phyloP scores from a whole-genome alignment of 306 rosid genomes.

The Vigna trinervia region DNA sequence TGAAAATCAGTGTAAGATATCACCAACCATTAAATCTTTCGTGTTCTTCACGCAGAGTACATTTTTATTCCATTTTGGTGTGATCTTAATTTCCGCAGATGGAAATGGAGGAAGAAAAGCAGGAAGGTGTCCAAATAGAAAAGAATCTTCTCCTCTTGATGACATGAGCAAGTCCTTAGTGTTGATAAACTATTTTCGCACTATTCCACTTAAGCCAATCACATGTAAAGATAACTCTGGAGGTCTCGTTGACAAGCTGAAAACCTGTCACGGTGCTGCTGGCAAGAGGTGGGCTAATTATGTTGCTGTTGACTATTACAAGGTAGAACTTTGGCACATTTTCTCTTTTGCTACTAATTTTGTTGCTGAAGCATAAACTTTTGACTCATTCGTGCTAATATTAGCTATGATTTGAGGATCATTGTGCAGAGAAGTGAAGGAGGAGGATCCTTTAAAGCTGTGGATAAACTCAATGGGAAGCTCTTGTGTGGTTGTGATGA shows the following conservation, averaged over 20 bases:
- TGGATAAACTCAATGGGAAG: constrained; percentile 71
- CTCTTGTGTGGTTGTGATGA: constrained; percentile 68
- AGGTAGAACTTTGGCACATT: constrained; percentile 45
- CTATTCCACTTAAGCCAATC: constrained; percentile 55
- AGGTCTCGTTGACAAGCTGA: constrained; percentile 58
- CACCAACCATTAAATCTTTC: background rate
- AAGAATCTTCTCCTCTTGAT: constrained; percentile 66
- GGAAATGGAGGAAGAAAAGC: constrained; percentile 71
- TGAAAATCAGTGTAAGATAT: constrained; percentile 75
- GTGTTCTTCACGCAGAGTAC: constrained; percentile 17
- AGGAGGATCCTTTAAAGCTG: constrained; percentile 77
- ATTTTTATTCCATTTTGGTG: constrained; percentile 56
- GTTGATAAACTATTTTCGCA: constrained; percentile 66
- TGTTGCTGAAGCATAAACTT: background rate
- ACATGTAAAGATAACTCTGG: constrained; percentile 60
- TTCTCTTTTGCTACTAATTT: background rate
- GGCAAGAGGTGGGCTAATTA: constrained; percentile 31
- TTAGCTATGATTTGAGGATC: background rate
- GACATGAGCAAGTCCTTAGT: constrained; percentile 75
- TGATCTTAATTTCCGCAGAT: constrained; percentile 49
- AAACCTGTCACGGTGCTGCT: constrained; percentile 30
- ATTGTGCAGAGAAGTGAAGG: constrained; percentile 72
- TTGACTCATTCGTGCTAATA: background rate
- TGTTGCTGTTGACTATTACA: constrained; percentile 75
- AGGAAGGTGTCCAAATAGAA: constrained; percentile 69